Conservation (phyloP, 2,329 filamentous ascomycete genomes). For the Dactylellina cionopaga region DNA sequence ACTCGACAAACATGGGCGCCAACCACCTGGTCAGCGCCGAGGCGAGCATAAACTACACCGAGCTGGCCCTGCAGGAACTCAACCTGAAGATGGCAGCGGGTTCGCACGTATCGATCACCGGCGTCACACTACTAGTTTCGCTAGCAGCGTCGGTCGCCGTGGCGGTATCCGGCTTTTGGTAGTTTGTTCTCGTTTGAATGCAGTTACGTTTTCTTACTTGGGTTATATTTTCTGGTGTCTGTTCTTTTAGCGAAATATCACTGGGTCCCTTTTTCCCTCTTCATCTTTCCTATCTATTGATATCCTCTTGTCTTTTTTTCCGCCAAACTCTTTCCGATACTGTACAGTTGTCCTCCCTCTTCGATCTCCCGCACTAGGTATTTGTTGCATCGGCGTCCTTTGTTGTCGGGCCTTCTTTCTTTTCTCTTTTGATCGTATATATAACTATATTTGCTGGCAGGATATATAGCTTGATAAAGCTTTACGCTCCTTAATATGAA, state of each 20-base stretch:
- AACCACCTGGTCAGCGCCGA: slow-evolving; percentile 47
- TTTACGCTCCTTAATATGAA: neutral
- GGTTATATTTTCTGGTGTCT: neutral
- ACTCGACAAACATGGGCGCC: slow-evolving; percentile 55
- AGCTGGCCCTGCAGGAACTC: slow-evolving; percentile 49
- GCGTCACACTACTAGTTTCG: slow-evolving; percentile 12
- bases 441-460: neutral
- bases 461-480: neutral
- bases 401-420: neutral
- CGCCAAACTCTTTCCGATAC: neutral
- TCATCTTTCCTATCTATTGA: neutral
- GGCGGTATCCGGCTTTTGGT: slow-evolving; percentile 21
- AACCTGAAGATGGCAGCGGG: slow-evolving; percentile 48
- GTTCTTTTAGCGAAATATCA: slow-evolving; percentile 12
- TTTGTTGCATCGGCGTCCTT: no score
- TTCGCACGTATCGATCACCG: slow-evolving; percentile 16
- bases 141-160: slow-evolving; percentile 13
- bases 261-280: no score
- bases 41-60: slow-evolving; percentile 42
- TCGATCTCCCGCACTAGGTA: neutral
- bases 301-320: no score
- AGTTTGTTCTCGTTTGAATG: slow-evolving; percentile 7
- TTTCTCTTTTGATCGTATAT: neutral
- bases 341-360: neutral
- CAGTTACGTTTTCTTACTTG: slow-evolving; percentile 13